A percentile compares a stretch with the other conserved stretches of the same genome.
Evolutionary conservation across 148 eudicot species (phyloP).

Genomic region (Rhododendron williamsianum): DNA sequence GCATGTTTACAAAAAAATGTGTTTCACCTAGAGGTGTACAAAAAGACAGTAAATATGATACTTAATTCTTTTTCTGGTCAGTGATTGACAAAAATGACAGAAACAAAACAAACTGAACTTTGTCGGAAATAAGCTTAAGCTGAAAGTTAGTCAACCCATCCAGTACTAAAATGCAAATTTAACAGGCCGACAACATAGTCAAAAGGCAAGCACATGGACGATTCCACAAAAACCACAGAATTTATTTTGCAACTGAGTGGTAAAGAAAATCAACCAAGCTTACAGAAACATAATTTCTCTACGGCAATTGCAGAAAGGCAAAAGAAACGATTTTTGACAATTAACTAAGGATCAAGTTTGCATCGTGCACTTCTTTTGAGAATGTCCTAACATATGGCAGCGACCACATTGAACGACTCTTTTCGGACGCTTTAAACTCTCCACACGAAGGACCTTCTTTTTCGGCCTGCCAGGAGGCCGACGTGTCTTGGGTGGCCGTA

Average conservation of each 20-base stretch:
- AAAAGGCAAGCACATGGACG: background rate
- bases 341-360: constrained; percentile 34
- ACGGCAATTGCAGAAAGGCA: constrained; percentile 10
- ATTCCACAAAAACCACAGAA: background rate
- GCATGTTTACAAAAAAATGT: background rate
- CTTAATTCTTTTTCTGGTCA: background rate
- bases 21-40: background rate
- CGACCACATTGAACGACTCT: constrained; percentile 95
- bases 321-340: constrained; percentile 4
- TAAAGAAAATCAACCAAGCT: constrained; percentile 1
- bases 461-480: constrained; percentile 98
- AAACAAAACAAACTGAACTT: background rate
- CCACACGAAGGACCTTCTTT: constrained; percentile 87
- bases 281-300: constrained; percentile 11
- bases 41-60: background rate
- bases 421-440: constrained; percentile 85
- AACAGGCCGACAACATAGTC: background rate
- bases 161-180: background rate
- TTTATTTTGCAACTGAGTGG: constrained; percentile 9
- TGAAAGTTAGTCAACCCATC: background rate
- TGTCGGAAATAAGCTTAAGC: background rate
- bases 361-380: constrained; percentile 93
- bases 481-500: constrained; percentile 85
- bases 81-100: background rate
- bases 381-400: constrained; percentile 93